These are phyloP conservation scores for Phoenix dactylifera DNA, from an alignment of 176 grass and related monocot species.

Conservation along the genomic window DNA sequence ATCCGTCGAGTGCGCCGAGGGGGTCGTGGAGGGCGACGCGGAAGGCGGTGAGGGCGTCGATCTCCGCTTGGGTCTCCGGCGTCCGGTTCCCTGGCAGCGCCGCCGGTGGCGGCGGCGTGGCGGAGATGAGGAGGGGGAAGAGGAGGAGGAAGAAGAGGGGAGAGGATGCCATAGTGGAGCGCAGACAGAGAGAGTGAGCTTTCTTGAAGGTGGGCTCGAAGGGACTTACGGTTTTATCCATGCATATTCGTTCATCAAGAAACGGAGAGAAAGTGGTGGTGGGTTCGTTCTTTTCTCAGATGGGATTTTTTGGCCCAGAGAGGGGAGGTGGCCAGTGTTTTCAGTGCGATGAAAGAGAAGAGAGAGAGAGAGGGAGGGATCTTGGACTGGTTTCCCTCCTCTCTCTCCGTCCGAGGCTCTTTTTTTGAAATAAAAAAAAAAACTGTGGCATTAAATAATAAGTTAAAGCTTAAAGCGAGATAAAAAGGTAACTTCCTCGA, in stretches of 20 bases:
- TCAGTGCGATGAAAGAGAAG: background rate
- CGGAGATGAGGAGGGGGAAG: slow-evolving; percentile 14
- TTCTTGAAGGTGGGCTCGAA: slow-evolving; percentile 3
- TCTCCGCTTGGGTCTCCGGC: slow-evolving; percentile 43
- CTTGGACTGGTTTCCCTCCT: slow-evolving; percentile 50
- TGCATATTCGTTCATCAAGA: background rate
- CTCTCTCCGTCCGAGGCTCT: slow-evolving; percentile 29
- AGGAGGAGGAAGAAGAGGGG: background rate
- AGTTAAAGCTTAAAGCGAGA: no score
- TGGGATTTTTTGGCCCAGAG: no score
- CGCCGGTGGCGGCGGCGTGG: background rate
- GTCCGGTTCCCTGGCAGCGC: slow-evolving; percentile 25
- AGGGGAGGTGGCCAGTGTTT: no score
- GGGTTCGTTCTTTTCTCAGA: slow-evolving; percentile 13
- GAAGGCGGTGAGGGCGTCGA: slow-evolving; percentile 65
- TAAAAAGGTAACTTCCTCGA: no score
- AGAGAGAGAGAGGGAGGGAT: slow-evolving; percentile 24
- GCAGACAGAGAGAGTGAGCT: slow-evolving; percentile 11
- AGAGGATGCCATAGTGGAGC: slow-evolving; percentile 18
- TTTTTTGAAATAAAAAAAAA: slow-evolving; percentile 10
- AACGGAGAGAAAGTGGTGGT: slow-evolving; percentile 10
- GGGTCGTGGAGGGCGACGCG: slow-evolving; percentile 46
- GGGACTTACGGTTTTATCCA: no score
- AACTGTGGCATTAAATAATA: no score
- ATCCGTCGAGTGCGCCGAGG: slow-evolving; percentile 48